Conservation (phyloP, 2,329 filamentous ascomycete species). For the Aspergillus tanneri region DNA sequence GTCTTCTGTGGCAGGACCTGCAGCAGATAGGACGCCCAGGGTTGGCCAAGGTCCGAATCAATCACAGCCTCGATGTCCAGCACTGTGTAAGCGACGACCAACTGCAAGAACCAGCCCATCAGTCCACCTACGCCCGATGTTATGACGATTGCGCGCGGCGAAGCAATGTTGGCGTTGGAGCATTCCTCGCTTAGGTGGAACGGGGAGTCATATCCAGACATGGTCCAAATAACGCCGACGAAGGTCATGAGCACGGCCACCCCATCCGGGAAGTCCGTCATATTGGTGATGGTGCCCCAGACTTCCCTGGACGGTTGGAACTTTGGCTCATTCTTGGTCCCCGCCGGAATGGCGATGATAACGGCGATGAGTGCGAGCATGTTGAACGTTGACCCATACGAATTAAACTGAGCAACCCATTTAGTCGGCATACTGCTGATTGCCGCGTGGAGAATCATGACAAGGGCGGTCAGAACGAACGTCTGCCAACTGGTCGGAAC, state of each 20-base stretch:
- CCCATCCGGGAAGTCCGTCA: conserved; percentile 66
- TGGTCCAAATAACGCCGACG: conserved; percentile 68
- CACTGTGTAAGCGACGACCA: conserved; percentile 71
- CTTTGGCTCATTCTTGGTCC: conserved; percentile 56
- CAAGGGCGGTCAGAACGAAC: conserved; percentile 64
- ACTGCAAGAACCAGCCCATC: conserved; percentile 71
- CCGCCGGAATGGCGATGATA: conserved; percentile 67
- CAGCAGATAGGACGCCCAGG: conserved; percentile 68
- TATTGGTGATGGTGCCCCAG: conserved; percentile 65
- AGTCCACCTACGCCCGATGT: conserved; percentile 66
- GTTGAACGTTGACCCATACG: conserved; percentile 68
- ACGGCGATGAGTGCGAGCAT: conserved; percentile 65
- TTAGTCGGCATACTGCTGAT: conserved; percentile 70
- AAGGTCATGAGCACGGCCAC: conserved; percentile 70
- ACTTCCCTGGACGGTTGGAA: conserved; percentile 60
- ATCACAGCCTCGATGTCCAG: conserved; percentile 61
- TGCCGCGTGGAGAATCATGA: conserved; percentile 66
- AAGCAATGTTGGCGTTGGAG: conserved; percentile 68
- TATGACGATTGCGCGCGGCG: conserved; percentile 69
- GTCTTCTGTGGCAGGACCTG: conserved; percentile 62
- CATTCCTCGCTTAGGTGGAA: conserved; percentile 76
- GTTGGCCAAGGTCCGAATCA: conserved; percentile 63
- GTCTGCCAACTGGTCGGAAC: conserved; percentile 64
- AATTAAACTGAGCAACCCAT: conserved; percentile 70
- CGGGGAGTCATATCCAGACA: conserved; percentile 65